Evolutionary conservation across 345 rosid genomes (phyloP).

Genomic region (Euclidium syriacum): DNA sequence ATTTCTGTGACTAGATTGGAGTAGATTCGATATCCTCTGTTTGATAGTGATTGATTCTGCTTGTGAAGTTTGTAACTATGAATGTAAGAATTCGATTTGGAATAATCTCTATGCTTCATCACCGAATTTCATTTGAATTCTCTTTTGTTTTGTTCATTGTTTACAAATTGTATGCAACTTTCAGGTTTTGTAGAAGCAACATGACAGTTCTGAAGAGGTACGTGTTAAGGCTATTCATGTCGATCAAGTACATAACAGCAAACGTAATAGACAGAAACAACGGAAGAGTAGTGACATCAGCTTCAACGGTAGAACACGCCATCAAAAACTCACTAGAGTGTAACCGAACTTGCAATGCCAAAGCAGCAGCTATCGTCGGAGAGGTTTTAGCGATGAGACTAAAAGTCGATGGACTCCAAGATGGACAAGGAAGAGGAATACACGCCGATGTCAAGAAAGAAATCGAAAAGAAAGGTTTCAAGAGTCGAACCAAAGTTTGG

Average conservation of each 20-base stretch:
- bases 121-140: too few species aligned
- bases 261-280: constrained; percentile 79
- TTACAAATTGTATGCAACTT: too few species aligned
- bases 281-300: constrained; percentile 63
- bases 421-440: constrained; percentile 74
- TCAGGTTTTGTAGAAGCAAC: too few species aligned
- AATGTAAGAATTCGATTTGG: too few species aligned
- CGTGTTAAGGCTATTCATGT: constrained; percentile 59
- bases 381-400: constrained; percentile 82
- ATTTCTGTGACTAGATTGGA: too few species aligned
- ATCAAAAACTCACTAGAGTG: constrained; percentile 71
- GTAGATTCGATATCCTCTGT: too few species aligned
- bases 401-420: constrained; percentile 75
- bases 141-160: too few species aligned
- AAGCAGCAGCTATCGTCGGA: constrained; percentile 70
- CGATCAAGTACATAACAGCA: constrained; percentile 72
- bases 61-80: too few species aligned
- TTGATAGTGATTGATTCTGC: too few species aligned
- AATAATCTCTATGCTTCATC: too few species aligned
- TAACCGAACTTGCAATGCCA: constrained; percentile 73
- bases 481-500: constrained; percentile 50
- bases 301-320: constrained; percentile 75
- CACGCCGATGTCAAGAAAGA: constrained; percentile 64
- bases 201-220: constrained; percentile 72
- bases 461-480: constrained; percentile 77